Evolutionary conservation across 768 basidiomycete species (phyloP), one percentile per base, ranked within the genome.

Genomic region (Cystofilobasidium macerans): DNA sequence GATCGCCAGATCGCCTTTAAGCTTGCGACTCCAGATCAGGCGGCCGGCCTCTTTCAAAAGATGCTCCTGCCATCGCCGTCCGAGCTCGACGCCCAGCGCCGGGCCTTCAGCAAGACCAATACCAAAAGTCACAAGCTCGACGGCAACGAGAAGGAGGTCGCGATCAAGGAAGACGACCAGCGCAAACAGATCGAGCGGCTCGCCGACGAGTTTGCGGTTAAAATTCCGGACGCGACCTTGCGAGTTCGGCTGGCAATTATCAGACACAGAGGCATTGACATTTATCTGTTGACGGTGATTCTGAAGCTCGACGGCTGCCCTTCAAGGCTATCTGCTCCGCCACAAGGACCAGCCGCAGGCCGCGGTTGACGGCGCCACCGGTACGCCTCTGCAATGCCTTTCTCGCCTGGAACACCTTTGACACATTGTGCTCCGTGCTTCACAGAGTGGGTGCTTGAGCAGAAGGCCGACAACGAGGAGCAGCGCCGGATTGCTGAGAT

Each of bases 311-410:
- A 62, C 47, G 1, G 48, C 61, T 26, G 36, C 61, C 64, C 79
- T 95, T 62, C 90, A 93, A 78, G 90, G 89, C 4, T 87, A 83
- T 72, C 73, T 89, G 67, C 86, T 89, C 85, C 75, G 77, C 24
- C 82, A 85, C 77, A 87, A 88, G 74, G 78, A 76, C 8, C 75
- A 80, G 5, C 86, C 87, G 0, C 73, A 77, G 67, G 80, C 80
- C 75, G 87, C 85, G 69, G 88, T 91, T 12, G 85, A 85, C 7
- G 88, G 89, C 74, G 86, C 86, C 30, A 3, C 60, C 4, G 60
- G 59, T 61, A 14, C 16, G 42, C 9, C 26, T 2, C 6, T 26
- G 16, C 6, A 30, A 14, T 47, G 5, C 38, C 43, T 26, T 2
- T 38, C 33, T 8, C 57, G 42, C 16, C 40, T 22, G 9, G 24